Evolutionary conservation across 2,329 filamentous ascomycete species (phyloP).

Genomic region (Pleoardoris graminearum): DNA sequence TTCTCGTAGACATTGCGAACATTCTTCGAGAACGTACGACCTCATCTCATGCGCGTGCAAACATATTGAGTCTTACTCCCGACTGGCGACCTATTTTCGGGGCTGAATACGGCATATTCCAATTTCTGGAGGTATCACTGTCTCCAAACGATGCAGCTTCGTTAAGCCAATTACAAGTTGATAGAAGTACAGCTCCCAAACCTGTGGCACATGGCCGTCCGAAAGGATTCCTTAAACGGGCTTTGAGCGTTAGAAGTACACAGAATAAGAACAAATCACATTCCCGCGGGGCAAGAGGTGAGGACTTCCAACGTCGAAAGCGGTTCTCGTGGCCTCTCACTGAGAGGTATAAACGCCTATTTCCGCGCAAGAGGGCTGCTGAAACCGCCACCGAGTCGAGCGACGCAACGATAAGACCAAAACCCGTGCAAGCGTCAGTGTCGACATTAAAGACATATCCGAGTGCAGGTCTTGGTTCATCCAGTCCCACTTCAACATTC

Average conservation of each 20-base stretch:
- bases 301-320: background rate
- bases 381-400: background rate
- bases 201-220: background rate
- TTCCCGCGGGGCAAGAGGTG: background rate
- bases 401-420: background rate
- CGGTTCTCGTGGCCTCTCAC: conserved; percentile 6
- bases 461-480: too few relatives aligned
- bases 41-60: background rate
- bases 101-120: conserved; percentile 6
- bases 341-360: background rate
- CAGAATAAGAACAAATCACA: background rate
- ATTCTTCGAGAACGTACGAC: conserved; percentile 4
- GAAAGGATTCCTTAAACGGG: conserved; percentile 5
- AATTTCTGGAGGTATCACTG: conserved; percentile 5
- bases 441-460: too few relatives aligned
- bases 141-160: background rate
- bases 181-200: background rate
- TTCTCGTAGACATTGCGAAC: conserved; percentile 9
- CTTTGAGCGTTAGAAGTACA: conserved; percentile 2
- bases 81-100: conserved; percentile 6
- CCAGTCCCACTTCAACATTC: too few relatives aligned
- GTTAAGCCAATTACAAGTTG: background rate
- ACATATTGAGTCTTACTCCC: conserved; percentile 1
- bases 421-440: background rate
- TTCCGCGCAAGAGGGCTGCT: background rate